Percentiles rank a stretch among this genome's conserved stretches.
These are phyloP conservation scores for Chalaropsis ovoidea DNA, from an alignment of 2,329 filamentous ascomycete genomes.

Conservation along the genomic window DNA sequence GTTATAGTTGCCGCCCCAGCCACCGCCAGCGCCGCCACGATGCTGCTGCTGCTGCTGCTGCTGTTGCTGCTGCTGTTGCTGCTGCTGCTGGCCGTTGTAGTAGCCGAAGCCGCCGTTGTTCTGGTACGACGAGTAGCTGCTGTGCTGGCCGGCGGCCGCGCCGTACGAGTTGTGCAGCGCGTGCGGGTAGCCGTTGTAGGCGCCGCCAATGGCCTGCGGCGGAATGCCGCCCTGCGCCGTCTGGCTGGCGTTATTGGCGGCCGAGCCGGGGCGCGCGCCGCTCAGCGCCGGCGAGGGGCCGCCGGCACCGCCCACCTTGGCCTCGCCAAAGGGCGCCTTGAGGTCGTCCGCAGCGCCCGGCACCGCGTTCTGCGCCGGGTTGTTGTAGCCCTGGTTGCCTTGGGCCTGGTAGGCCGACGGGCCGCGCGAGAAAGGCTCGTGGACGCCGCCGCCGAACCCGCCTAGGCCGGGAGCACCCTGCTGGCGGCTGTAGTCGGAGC, in stretches of 20 bases:
- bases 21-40: constrained; percentile 33
- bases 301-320: constrained; percentile 38
- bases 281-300: constrained; percentile 49
- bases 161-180: constrained; percentile 48
- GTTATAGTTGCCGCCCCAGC: constrained; percentile 53
- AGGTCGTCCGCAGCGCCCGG: constrained; percentile 42
- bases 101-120: constrained; percentile 40
- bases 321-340: constrained; percentile 48
- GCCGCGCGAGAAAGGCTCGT: constrained; percentile 47
- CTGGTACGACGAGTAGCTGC: constrained; percentile 45
- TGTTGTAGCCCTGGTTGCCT: constrained; percentile 44
- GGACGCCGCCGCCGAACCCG: constrained; percentile 33
- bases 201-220: constrained; percentile 47
- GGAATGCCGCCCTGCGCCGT: constrained; percentile 45
- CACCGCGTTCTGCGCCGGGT: constrained; percentile 39
- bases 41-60: constrained; percentile 13
- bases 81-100: constrained; percentile 35
- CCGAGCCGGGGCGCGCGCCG: constrained; percentile 48
- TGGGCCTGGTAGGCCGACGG: constrained; percentile 47
- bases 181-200: constrained; percentile 41
- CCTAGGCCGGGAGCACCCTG: constrained; percentile 43
- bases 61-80: constrained; percentile 28
- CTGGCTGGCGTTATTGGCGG: constrained; percentile 42
- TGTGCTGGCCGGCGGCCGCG: constrained; percentile 41
- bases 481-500: constrained; percentile 46